These are phyloP conservation scores for Globisporangium alternatum DNA, from an alignment of 352 stramenopile species.

Conservation along the genomic window DNA sequence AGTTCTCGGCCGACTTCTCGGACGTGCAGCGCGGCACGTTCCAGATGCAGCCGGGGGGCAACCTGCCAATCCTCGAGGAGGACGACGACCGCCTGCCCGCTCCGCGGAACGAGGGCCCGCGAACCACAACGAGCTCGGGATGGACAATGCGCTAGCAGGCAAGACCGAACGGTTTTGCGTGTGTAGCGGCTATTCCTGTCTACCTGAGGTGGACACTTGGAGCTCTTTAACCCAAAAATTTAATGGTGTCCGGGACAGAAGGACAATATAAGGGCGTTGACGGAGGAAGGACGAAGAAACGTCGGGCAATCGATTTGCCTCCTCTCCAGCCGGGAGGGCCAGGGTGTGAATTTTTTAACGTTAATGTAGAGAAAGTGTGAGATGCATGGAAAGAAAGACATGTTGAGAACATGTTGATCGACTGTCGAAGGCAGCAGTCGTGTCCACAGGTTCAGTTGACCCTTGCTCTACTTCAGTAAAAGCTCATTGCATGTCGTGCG, in stretches of 20 bases:
- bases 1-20: constrained; percentile 27
- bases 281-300: neutral
- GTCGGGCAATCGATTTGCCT: neutral
- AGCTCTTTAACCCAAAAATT: neutral
- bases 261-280: neutral
- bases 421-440: neutral
- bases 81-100: constrained; percentile 33
- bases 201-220: neutral
- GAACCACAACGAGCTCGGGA: constrained; percentile 46
- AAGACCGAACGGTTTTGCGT: neutral
- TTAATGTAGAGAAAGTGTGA: neutral
- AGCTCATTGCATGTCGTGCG: neutral
- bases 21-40: constrained; percentile 43
- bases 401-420: too few species aligned
- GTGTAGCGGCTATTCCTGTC: neutral
- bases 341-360: neutral
- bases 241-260: neutral
- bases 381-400: neutral
- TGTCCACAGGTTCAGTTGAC: neutral
- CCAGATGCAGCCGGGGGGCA: constrained; percentile 33
- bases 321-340: neutral
- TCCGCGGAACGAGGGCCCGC: constrained; percentile 23
- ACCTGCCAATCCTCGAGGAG: constrained; percentile 67
- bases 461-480: too few species aligned
- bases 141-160: constrained; percentile 39